These are phyloP conservation scores for Xylariaceae sp. DNA, from an alignment of 2,329 filamentous ascomycete genomes.

Conservation along the genomic window DNA sequence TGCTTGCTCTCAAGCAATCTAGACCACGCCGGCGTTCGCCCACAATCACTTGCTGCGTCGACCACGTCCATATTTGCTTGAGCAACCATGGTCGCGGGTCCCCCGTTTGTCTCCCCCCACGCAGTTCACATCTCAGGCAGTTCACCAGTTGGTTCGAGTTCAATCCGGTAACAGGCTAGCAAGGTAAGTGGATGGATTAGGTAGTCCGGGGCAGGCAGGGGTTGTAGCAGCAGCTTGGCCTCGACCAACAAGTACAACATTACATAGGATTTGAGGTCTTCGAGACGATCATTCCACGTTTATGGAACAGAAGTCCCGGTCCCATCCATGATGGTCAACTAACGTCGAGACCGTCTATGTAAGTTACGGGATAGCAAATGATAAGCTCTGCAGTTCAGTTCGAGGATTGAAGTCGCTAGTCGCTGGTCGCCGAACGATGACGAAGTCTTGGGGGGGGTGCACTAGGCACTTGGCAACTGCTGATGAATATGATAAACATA, in stretches of 20 bases:
- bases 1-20: not conserved
- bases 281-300: slow-evolving; percentile 5
- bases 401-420: not conserved
- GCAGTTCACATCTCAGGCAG: not conserved
- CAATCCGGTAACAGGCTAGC: not conserved
- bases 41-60: not conserved
- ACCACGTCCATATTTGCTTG: not conserved
- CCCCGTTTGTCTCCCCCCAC: not conserved
- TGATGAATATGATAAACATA: slow-evolving; percentile 3
- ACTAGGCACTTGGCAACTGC: slow-evolving; percentile 17
- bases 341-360: not conserved
- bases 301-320: slow-evolving; percentile 11
- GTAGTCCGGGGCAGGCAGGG: slow-evolving; percentile 9
- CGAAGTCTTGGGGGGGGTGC: slow-evolving; percentile 17
- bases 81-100: not conserved
- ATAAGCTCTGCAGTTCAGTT: slow-evolving; percentile 6
- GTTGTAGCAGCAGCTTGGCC: slow-evolving; percentile 9
- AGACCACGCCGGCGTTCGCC: not conserved
- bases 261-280: slow-evolving; percentile 8
- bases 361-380: not conserved
- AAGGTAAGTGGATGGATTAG: not conserved
- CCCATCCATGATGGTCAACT: not conserved
- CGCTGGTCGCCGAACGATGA: slow-evolving; percentile 8
- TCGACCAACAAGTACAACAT: slow-evolving; percentile 13
- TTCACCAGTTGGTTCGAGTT: not conserved